Conservation (phyloP, 1,284 basidiomycete genomes). For the Ceratobasidium sp. region DNA sequence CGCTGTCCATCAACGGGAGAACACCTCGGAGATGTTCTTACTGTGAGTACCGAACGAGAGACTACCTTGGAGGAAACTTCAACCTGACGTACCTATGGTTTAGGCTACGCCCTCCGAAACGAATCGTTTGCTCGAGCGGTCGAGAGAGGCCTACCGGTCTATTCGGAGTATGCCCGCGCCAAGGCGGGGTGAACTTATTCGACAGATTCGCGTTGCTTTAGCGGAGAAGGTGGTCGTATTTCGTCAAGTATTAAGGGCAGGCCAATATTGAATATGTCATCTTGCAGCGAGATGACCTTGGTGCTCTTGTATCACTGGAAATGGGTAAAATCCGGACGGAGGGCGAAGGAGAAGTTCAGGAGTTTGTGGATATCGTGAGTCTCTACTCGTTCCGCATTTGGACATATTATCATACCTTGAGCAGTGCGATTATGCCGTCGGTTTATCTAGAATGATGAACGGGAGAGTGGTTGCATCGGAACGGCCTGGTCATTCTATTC, state of each 20-base stretch:
- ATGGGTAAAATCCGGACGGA: conserved; percentile 90
- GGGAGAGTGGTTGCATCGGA: conserved; percentile 87
- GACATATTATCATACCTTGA: neutral
- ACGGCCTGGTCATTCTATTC: conserved; percentile 87
- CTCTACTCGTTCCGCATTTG: neutral
- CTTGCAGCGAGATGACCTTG: conserved; percentile 77
- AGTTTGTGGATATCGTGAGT: conserved; percentile 90
- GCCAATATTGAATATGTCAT: conserved; percentile 25
- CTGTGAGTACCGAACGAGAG: conserved; percentile 55
- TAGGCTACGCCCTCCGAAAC: conserved; percentile 77
- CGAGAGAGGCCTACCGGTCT: conserved; percentile 73
- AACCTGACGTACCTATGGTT: neutral
- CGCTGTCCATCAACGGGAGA: conserved; percentile 82
- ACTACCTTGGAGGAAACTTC: neutral
- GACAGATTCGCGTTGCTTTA: conserved; percentile 88
- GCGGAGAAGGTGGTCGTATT: conserved; percentile 69
- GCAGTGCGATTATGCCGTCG: conserved; percentile 78
- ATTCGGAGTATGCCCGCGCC: conserved; percentile 88
- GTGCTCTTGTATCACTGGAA: conserved; percentile 78
- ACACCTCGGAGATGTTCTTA: conserved; percentile 71
- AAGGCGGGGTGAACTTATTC: conserved; percentile 84
- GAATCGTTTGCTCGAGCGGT: conserved; percentile 67
- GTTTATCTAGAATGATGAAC: conserved; percentile 91
- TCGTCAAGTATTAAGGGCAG: neutral
- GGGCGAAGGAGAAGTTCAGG: conserved; percentile 92